phyloP scores from a whole-genome alignment of 73 alveolate species.

The Effrenium voratum region DNA sequence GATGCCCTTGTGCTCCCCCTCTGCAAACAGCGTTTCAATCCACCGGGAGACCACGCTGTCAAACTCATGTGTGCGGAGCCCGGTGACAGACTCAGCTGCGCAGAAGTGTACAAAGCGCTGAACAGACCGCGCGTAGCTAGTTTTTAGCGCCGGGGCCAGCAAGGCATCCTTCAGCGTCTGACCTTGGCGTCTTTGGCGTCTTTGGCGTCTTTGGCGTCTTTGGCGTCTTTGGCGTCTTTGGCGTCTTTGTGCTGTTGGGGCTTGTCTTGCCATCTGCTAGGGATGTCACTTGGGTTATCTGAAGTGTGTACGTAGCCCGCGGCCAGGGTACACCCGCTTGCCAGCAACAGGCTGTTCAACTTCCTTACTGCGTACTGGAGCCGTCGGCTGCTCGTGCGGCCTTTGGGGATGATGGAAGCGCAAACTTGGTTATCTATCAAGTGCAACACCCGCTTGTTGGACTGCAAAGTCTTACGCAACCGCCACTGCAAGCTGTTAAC shows the following conservation, averaged over 20 bases:
- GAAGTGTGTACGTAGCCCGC: not conserved
- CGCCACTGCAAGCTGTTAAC: slow-evolving; percentile 15
- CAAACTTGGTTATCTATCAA: slow-evolving; percentile 27
- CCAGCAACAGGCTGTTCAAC: not conserved
- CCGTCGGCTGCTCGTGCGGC: not conserved
- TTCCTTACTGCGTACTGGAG: not conserved
- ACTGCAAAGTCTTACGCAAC: not conserved
- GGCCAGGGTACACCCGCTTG: not conserved
- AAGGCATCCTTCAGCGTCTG: not conserved
- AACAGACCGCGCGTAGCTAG: not conserved
- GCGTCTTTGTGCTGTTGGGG: not conserved
- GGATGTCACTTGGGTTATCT: slow-evolving; percentile 16
- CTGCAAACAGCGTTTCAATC: not conserved
- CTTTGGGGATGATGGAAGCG: not conserved
- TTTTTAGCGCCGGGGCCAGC: not conserved
- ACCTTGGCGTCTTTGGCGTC: not conserved
- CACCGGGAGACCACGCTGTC: not conserved
- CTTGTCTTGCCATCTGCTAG: not conserved
- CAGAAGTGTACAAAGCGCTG: not conserved
- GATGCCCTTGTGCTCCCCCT: not conserved
- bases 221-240: not conserved
- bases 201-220: not conserved
- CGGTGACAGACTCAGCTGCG: too few species aligned
- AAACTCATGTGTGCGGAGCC: not conserved
- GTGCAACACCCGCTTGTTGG: not conserved